phyloP scores from a whole-genome alignment of 2,329 filamentous ascomycete genomes.

The Neopestalotiopsis sp. region DNA sequence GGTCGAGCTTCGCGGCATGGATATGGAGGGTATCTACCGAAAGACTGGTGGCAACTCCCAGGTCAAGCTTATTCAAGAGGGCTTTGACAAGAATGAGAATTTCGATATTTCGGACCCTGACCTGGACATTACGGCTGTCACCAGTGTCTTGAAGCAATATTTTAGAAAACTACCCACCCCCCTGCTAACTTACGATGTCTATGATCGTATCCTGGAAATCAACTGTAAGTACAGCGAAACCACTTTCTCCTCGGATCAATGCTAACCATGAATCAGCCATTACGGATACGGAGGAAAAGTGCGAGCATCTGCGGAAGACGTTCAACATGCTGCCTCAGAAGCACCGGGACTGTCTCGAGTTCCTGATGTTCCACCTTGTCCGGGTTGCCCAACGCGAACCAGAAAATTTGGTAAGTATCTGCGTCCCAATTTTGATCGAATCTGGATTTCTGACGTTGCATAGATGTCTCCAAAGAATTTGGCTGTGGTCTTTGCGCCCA shows the following conservation, averaged over 20 bases:
- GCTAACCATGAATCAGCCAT: constrained; percentile 54
- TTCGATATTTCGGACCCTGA: constrained; percentile 93
- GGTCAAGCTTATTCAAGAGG: constrained; percentile 87
- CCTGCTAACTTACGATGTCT: constrained; percentile 89
- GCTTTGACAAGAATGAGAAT: constrained; percentile 85
- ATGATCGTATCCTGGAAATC: constrained; percentile 86
- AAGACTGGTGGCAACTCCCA: constrained; percentile 95
- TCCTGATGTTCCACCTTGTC: constrained; percentile 90
- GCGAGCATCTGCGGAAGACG: constrained; percentile 72
- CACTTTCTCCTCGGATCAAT: not conserved
- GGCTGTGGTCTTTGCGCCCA: constrained; percentile 96
- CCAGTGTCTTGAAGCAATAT: constrained; percentile 95
- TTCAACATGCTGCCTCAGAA: constrained; percentile 80
- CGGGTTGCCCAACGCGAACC: constrained; percentile 82
- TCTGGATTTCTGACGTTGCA: constrained; percentile 28
- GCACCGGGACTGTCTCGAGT: constrained; percentile 89
- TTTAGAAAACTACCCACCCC: constrained; percentile 92
- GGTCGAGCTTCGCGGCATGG: constrained; percentile 95
- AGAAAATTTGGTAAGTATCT: constrained; percentile 76
- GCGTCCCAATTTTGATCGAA: not conserved
- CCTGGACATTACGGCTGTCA: constrained; percentile 94
- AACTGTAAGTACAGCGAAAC: constrained; percentile 58
- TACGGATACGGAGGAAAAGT: constrained; percentile 68
- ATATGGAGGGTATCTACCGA: constrained; percentile 95
- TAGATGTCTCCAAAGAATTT: constrained; percentile 96